Percentiles rank a stretch among this genome's conserved stretches.
Conservation (phyloP, 2,329 filamentous ascomycete genomes). For the Thielaviopsis ethacetica region DNA sequence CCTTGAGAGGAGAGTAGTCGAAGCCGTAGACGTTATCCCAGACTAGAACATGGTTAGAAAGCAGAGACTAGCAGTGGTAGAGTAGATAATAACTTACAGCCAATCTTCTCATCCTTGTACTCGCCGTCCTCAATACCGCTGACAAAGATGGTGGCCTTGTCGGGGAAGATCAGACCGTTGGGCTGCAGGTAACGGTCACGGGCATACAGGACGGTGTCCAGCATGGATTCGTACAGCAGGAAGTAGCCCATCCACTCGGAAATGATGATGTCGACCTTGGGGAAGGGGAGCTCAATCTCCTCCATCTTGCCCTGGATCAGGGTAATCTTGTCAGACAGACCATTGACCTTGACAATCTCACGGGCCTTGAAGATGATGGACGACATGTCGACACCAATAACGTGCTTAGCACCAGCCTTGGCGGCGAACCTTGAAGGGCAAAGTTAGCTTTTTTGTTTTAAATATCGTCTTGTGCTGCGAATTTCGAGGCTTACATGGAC, state of each 20-base stretch:
- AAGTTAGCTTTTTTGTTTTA: conserved; percentile 6
- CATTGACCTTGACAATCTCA: conserved; percentile 86
- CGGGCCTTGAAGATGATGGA: conserved; percentile 98
- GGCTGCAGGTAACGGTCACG: conserved; percentile 79
- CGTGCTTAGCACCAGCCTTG: conserved; percentile 91
- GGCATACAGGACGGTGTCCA: conserved; percentile 94
- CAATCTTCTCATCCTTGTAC: conserved; percentile 99
- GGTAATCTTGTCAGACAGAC: conserved; percentile 89
- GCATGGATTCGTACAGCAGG: conserved; percentile 95
- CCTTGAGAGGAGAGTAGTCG: conserved; percentile 86
- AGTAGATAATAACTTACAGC: conserved; percentile 49
- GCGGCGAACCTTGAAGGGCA: conserved; percentile 65
- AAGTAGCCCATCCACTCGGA: conserved; percentile 99
- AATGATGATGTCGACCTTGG: conserved; percentile 98
- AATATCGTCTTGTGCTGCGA: conserved; percentile 11
- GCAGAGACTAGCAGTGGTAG: background rate
- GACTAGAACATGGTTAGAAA: conserved; percentile 37
- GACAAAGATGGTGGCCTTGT: conserved; percentile 95
- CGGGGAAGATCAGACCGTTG: conserved; percentile 89
- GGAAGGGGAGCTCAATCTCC: conserved; percentile 82
- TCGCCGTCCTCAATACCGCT: conserved; percentile 97
- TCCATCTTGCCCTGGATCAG: conserved; percentile 99
- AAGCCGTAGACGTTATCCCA: conserved; percentile 99
- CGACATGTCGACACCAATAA: conserved; percentile 98
- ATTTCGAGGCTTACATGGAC: conserved; percentile 59